Evolutionary conservation across 345 rosid genomes (phyloP).

Genomic region (Citrus hindsii): DNA sequence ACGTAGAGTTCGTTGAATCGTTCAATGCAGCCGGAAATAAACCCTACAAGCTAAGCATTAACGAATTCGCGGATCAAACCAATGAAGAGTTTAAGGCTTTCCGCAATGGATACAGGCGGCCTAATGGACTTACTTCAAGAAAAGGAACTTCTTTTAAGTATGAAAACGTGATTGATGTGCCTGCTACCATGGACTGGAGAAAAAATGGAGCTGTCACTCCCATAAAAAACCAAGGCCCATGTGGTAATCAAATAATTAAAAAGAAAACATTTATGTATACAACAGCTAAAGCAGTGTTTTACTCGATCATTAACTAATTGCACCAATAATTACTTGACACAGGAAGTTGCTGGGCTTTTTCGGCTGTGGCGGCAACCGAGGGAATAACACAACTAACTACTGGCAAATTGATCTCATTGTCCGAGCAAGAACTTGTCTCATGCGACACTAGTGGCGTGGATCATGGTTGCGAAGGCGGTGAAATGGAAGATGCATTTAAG

Average conservation of each 20-base stretch:
- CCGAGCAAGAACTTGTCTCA: constrained; percentile 27
- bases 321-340: neutral
- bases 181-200: constrained; percentile 42
- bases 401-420: constrained; percentile 16
- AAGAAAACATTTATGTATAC: neutral
- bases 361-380: constrained; percentile 26
- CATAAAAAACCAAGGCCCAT: constrained; percentile 41
- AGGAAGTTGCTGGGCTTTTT: constrained; percentile 33
- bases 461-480: constrained; percentile 30
- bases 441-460: constrained; percentile 18
- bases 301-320: neutral
- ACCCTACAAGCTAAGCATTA: constrained; percentile 37
- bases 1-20: constrained; percentile 15
- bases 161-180: constrained; percentile 31
- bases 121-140: neutral
- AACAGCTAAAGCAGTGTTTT: neutral
- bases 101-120: constrained; percentile 33
- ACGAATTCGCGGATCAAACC: constrained; percentile 44
- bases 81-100: constrained; percentile 39
- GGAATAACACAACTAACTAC: constrained; percentile 13
- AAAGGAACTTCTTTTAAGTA: constrained; percentile 24
- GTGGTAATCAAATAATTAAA: constrained; percentile 25
- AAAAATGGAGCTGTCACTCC: constrained; percentile 44
- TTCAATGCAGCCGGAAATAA: constrained; percentile 24
- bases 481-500: constrained; percentile 26